Conservation (phyloP, 139 green algal species). For the Chlamydomonas schloesseri region DNA sequence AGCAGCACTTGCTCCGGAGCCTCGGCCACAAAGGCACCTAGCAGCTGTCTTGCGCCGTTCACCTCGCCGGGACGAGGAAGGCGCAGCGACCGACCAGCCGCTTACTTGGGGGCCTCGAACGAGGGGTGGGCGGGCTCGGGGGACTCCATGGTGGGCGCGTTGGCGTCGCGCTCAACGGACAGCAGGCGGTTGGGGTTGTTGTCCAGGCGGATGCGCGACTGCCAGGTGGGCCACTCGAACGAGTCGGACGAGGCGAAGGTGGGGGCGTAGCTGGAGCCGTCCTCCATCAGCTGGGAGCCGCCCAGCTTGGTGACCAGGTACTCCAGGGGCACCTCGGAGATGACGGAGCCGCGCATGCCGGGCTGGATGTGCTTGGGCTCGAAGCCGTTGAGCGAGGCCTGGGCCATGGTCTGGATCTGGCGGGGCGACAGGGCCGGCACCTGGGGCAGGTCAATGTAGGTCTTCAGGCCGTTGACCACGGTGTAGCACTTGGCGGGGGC, state of each 20-base stretch:
- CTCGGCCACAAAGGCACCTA: too few relatives aligned
- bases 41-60: too few relatives aligned
- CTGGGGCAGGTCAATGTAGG: conserved; percentile 73
- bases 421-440: conserved; percentile 37
- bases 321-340: conserved; percentile 42
- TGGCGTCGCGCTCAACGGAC: conserved; percentile 23
- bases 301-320: conserved; percentile 51
- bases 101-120: conserved; percentile 22
- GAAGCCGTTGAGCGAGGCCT: conserved; percentile 33
- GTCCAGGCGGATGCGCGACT: conserved; percentile 41
- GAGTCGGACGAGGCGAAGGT: conserved; percentile 4
- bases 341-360: conserved; percentile 30
- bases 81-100: too few relatives aligned
- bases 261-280: conserved; percentile 28
- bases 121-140: conserved; percentile 44
- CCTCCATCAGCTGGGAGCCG: conserved; percentile 23
- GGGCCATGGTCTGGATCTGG: conserved; percentile 41
- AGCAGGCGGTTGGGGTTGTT: conserved; percentile 50
- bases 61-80: too few relatives aligned
- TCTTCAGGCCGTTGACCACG: conserved; percentile 77
- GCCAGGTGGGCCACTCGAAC: conserved; percentile 47
- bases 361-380: conserved; percentile 9
- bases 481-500: conserved; percentile 70
- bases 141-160: conserved; percentile 44
- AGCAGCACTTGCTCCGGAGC: too few relatives aligned